Base-by-base conservation (phyloP, 805 yeast species). In the Yarrowia sp. region DNA sequence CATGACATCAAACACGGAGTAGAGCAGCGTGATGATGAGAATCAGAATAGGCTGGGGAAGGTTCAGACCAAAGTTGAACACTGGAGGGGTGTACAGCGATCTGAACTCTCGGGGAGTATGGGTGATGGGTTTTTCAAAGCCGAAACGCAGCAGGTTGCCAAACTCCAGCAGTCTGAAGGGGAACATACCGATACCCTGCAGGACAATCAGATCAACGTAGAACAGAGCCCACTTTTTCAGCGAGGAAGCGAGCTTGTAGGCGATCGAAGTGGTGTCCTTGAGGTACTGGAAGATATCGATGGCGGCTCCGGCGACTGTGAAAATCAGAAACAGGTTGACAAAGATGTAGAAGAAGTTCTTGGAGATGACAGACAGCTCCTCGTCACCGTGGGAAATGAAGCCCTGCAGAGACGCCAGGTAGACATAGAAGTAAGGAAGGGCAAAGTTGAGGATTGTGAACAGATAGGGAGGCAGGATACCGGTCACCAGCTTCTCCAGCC, bases 321-420 rank as follows among this genome's bases (percentile, higher is more conserved):
- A 95, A 36, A 94, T 97, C 75, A 94, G 82, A 76, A 94, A 95
- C 84, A 95, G 83, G 78, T 94, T 94, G 72, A 94, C 97, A 79
- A 95, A 95, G 45, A 93, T 90, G 78, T 92, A 95, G 77, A 95
- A 93, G 79, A 93, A 94, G 80, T 95, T 95, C 79, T 94, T 94
- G 36, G 95, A 87, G 2, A 94, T 96, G 32, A 92, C 86, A 0
- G 97, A 89, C 16, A 92, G 79, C 76, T 95, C 98, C 72, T 91
- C 97, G 72, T 95, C 98, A 48, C 97, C 93, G 74, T 90, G 89
- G 7, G 98, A 92, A 0, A 96, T 88, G 74, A 86, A 91, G 0
- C 98, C 98, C 80, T 94, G 99, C 63, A 85, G 83, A 2, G 87
- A 82, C 0, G 98, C 89, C 63, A 94, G 80, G 85, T 90, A 91